phyloP scores from a whole-genome alignment of 2,329 filamentous ascomycete genomes.

The Fusarium nelsonii region DNA sequence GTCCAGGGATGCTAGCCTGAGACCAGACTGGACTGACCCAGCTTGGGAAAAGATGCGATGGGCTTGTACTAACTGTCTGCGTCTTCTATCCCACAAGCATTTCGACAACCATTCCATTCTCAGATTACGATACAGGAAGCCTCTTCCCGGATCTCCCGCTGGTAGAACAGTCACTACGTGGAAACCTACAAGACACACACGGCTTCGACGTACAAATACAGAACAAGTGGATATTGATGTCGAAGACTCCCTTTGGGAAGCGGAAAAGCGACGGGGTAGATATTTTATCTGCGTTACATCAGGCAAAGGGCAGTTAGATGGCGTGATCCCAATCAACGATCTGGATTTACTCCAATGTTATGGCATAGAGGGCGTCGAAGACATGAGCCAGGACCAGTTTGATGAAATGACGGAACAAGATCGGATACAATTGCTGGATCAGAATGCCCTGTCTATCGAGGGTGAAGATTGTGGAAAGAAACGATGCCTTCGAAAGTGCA shows the following conservation, averaged over 20 bases:
- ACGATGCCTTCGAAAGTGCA: conserved; percentile 15
- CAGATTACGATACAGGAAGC: conserved; percentile 22
- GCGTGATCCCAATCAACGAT: neutral
- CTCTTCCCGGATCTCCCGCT: conserved; percentile 5
- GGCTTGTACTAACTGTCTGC: conserved; percentile 29
- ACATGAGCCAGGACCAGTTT: neutral
- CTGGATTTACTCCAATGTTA: neutral
- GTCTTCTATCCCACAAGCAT: conserved; percentile 20
- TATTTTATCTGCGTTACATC: conserved; percentile 16
- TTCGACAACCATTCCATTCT: conserved; percentile 31
- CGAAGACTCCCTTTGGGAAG: neutral
- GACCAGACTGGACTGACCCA: neutral
- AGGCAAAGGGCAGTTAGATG: neutral
- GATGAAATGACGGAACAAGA: neutral
- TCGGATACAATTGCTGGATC: neutral
- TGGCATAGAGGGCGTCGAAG: neutral
- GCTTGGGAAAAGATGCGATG: conserved; percentile 26
- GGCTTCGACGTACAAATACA: neutral
- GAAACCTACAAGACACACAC: neutral
- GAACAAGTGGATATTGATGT: neutral
- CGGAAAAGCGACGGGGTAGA: neutral
- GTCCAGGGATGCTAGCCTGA: neutral
- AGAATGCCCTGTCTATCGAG: neutral
- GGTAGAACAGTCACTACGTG: conserved; percentile 1
- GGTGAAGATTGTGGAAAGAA: conserved; percentile 9